Evolutionary conservation across 371 early-diverging fungal species (phyloP).

Genomic region (Rhizopus sp.): DNA sequence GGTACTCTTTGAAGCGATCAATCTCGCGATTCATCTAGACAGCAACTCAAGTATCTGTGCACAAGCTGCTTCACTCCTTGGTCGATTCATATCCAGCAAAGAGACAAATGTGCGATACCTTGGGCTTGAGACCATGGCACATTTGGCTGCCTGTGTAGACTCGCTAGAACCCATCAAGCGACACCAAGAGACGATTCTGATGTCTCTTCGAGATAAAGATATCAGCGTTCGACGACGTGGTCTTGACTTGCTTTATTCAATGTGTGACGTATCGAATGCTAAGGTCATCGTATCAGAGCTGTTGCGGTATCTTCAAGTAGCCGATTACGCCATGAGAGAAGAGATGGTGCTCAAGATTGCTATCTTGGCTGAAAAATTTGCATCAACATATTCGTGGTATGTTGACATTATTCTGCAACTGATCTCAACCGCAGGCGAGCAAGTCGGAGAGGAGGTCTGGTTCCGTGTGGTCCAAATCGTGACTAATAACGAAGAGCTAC

Average conservation of each 20-base stretch:
- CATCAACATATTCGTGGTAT: slow-evolving; percentile 97
- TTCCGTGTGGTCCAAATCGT: slow-evolving; percentile 96
- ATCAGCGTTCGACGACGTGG: slow-evolving; percentile 94
- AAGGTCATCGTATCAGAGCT: slow-evolving; percentile 89
- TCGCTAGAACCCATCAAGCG: slow-evolving; percentile 83
- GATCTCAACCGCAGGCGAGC: slow-evolving; percentile 93
- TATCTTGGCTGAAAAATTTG: slow-evolving; percentile 95
- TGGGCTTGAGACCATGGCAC: slow-evolving; percentile 96
- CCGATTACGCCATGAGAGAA: slow-evolving; percentile 91
- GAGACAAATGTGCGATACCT: slow-evolving; percentile 96
- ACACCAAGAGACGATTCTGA: slow-evolving; percentile 88
- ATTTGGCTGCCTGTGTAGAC: slow-evolving; percentile 87
- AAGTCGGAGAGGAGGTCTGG: slow-evolving; percentile 97
- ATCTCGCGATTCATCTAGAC: slow-evolving; percentile 91
- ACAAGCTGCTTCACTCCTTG: slow-evolving; percentile 81
- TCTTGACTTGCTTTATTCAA: slow-evolving; percentile 94
- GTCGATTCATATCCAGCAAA: slow-evolving; percentile 86
- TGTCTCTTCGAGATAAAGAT: slow-evolving; percentile 92
- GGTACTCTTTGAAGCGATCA: slow-evolving; percentile 95
- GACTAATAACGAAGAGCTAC: slow-evolving; percentile 89
- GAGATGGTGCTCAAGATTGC: slow-evolving; percentile 98
- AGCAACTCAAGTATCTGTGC: slow-evolving; percentile 83
- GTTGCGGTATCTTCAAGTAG: slow-evolving; percentile 80
- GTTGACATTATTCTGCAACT: slow-evolving; percentile 95
- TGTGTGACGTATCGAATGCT: slow-evolving; percentile 92